Percentiles rank a stretch among this genome's conserved stretches.
Evolutionary conservation across 768 basidiomycete species (phyloP).

Genomic region (Agrocybe praecox): DNA sequence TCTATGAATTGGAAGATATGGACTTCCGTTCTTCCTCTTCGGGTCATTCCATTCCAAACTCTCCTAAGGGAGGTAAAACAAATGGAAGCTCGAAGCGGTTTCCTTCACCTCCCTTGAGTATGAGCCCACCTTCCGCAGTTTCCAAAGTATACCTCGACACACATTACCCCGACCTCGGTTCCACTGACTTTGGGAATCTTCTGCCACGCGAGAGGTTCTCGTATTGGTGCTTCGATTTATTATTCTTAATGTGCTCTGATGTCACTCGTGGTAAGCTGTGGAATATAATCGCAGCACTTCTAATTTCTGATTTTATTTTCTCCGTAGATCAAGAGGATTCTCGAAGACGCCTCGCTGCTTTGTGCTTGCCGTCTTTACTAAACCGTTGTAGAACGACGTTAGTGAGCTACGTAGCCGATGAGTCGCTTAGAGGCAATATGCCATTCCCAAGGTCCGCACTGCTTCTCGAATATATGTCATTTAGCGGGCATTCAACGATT

Average conservation of each 20-base stretch:
- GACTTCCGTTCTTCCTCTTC: neutral
- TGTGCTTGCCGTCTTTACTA: constrained; percentile 73
- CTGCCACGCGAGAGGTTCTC: constrained; percentile 84
- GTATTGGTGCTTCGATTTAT: constrained; percentile 90
- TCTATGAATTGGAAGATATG: constrained; percentile 46
- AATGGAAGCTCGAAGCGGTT: neutral
- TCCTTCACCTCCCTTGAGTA: constrained; percentile 1
- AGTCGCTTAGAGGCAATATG: constrained; percentile 78
- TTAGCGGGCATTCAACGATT: neutral
- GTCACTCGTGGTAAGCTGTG: constrained; percentile 54
- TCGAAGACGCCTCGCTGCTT: constrained; percentile 69
- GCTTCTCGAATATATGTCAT: neutral
- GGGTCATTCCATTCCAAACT: constrained; percentile 11
- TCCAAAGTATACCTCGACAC: constrained; percentile 34
- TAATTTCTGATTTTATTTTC: neutral
- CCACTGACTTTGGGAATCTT: constrained; percentile 56
- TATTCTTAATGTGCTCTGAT: constrained; percentile 81
- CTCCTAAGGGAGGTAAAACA: constrained; percentile 7
- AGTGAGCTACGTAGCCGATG: constrained; percentile 80
- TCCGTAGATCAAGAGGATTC: constrained; percentile 60
- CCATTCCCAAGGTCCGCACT: constrained; percentile 85
- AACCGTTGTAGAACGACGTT: constrained; percentile 74
- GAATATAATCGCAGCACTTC: neutral
- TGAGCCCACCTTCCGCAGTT: constrained; percentile 16
- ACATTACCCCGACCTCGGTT: constrained; percentile 47